Conservation (phyloP, 495 filamentous ascomycete genomes). For the Xylaria scruposa region DNA sequence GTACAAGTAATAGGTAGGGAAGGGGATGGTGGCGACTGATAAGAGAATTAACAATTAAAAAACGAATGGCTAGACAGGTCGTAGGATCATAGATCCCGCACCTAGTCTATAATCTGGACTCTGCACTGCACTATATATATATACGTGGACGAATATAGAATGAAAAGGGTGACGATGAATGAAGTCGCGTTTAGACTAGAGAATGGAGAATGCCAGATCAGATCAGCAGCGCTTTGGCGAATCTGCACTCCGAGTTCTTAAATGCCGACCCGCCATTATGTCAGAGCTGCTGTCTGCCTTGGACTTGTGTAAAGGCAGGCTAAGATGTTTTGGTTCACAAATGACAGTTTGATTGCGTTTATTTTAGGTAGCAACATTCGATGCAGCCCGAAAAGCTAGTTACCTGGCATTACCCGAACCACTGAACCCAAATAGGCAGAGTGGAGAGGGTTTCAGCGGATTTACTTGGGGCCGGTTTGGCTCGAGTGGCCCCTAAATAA, state of each 20-base stretch:
- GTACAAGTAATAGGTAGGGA: no score
- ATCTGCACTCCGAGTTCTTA: background rate
- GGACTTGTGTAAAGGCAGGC: background rate
- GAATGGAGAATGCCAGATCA: background rate
- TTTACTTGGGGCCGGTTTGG: background rate
- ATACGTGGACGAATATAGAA: background rate
- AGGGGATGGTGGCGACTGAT: slow-evolving; percentile 8
- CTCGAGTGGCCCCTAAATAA: background rate
- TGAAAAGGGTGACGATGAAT: background rate
- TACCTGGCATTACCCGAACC: background rate
- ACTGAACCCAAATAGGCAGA: background rate
- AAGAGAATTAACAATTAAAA: background rate
- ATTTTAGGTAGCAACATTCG: slow-evolving; percentile 3
- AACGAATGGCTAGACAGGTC: background rate
- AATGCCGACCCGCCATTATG: background rate
- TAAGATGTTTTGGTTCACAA: background rate
- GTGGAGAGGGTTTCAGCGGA: background rate
- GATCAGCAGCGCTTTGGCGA: background rate
- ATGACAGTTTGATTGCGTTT: background rate
- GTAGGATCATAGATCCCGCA: background rate
- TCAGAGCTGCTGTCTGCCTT: background rate
- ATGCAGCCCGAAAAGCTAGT: background rate
- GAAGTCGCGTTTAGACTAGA: background rate
- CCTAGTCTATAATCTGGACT: background rate
- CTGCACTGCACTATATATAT: background rate